Base-by-base conservation (phyloP, 2,329 filamentous ascomycete species). In the Geosmithia putterillii region DNA sequence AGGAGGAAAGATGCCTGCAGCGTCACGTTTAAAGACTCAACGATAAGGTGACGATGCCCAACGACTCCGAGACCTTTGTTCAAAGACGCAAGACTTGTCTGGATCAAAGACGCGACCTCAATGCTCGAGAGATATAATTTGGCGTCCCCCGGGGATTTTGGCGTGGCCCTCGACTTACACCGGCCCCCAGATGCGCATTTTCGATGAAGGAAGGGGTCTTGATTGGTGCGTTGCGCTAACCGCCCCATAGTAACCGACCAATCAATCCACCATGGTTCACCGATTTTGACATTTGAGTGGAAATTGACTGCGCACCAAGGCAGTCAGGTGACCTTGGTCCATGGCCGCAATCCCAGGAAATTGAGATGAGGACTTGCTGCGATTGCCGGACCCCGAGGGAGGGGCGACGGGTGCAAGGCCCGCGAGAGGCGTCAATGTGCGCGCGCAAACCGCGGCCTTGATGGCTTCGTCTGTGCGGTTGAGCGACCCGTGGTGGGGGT, bases 101-200 rank as follows among this genome's bases (percentile, higher is more conserved):
- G 57, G 55, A 58, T 58, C 57, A 56, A 54, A 46, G 58, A 59
- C 56, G 55, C 49, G 57, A 56, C 56, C 58, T 61, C 34, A 59
- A 57, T 57, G 56, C 55, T 48, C 53, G 54, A 58, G 54, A 57
- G 55, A 60, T 63, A 63, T 63, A 62, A 61, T 60, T 55, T 57
- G 58, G 55, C 54, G 52, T 58, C 52, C 52, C 53, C 53, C 55
- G 54, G 28, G 56, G 58, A 52, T 52, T 61, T 57, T 61, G 53
- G 52, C 51, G 52, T 51, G 53, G 50, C 52, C 46, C 36, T 54
- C 54, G 46, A 64, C 61, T 64, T 64, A 64, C 61, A 64, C 60
- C 56, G 9, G 8, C 57, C 58, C 51, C 51, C 49, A 52, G 42
- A 47, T 51, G 50, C 44, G 52, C 54, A 56, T 57, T 57, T 50